Conservation (phyloP, 2,329 filamentous ascomycete species). For the Aureobasidium sp. region DNA sequence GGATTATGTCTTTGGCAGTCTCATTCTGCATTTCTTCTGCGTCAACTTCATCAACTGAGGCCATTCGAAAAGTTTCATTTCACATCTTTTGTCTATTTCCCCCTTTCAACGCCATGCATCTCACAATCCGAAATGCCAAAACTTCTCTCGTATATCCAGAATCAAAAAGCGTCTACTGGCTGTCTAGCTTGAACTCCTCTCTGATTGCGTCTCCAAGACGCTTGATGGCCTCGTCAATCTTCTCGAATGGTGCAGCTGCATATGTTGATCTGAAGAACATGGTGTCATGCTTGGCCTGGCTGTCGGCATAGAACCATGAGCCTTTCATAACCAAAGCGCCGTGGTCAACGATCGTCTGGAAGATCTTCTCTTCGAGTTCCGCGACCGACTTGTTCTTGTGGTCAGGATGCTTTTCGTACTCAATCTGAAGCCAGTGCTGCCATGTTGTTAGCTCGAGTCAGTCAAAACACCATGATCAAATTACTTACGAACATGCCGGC, state of each 20-base stretch:
- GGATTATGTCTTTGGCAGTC: constrained; percentile 88
- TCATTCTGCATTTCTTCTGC: constrained; percentile 97
- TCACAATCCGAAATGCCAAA: neutral
- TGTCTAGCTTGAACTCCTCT: constrained; percentile 44
- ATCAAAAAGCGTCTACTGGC: neutral
- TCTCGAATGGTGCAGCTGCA: constrained; percentile 59
- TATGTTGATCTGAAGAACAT: constrained; percentile 89
- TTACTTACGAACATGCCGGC: constrained; percentile 75
- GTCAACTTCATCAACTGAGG: constrained; percentile 96
- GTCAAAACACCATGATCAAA: neutral
- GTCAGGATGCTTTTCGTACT: constrained; percentile 59
- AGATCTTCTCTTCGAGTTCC: constrained; percentile 78
- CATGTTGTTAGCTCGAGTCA: neutral
- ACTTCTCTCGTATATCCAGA: neutral
- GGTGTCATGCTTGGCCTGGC: constrained; percentile 48
- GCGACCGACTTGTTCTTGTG: constrained; percentile 47
- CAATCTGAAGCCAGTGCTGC: constrained; percentile 62
- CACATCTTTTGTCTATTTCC: constrained; percentile 5
- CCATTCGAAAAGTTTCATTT: neutral
- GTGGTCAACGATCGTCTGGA: constrained; percentile 64
- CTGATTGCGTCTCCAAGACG: constrained; percentile 69
- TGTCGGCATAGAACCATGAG: constrained; percentile 84
- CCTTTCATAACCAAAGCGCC: constrained; percentile 77
- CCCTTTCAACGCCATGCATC: neutral
- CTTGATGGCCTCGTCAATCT: constrained; percentile 44